Evolutionary conservation across 2,329 filamentous ascomycete genomes (phyloP).

Genomic region (Pseudogymnoascus sp.): DNA sequence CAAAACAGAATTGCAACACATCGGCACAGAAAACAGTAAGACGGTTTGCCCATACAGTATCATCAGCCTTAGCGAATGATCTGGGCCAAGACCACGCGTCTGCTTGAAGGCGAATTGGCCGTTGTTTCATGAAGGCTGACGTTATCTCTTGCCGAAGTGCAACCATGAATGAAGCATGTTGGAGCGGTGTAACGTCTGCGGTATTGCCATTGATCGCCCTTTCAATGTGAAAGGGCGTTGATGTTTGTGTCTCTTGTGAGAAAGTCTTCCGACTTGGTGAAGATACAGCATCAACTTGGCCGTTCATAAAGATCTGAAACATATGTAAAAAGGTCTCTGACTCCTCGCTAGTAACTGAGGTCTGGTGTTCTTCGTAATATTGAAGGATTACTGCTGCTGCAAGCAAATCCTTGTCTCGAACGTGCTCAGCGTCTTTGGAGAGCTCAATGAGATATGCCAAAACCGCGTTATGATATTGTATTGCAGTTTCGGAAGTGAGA

Average conservation of each 20-base stretch:
- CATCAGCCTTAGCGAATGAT: not conserved
- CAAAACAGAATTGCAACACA: not conserved
- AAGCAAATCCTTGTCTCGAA: not conserved
- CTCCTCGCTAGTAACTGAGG: not conserved
- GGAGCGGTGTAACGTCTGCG: not conserved
- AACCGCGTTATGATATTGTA: not conserved
- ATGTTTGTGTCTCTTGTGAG: conserved; percentile 1
- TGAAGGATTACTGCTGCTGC: not conserved
- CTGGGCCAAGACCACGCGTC: not conserved
- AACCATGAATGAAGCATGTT: conserved; percentile 7
- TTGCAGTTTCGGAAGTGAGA: not conserved
- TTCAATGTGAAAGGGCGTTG: not conserved
- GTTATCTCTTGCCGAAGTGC: not conserved
- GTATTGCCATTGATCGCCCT: not conserved
- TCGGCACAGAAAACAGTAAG: not conserved
- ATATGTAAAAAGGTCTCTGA: not conserved
- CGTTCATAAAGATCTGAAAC: conserved; percentile 6
- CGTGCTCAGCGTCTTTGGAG: not conserved
- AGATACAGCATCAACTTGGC: not conserved
- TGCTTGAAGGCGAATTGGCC: not conserved
- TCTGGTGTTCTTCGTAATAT: conserved; percentile 5
- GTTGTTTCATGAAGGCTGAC: not conserved
- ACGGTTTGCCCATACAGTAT: not conserved
- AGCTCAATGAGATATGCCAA: not conserved
- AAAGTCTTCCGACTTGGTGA: not conserved